Evolutionary conservation across 805 yeast genomes (phyloP).

Genomic region (Ogataea glucozyma): DNA sequence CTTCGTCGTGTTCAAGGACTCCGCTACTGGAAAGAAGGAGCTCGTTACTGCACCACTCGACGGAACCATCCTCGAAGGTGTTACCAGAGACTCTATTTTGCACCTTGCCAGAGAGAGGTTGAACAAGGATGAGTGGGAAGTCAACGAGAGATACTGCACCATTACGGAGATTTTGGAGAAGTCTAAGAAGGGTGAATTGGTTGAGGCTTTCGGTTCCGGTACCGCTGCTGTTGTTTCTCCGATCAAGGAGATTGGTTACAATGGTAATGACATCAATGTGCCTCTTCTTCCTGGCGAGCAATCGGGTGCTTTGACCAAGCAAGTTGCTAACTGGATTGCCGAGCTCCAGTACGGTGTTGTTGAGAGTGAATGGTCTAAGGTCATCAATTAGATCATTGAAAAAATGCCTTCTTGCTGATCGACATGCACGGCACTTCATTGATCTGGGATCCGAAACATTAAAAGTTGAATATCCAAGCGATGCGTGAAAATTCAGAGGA

Average conservation of each 20-base stretch:
- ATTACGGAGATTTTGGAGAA: slow-evolving; percentile 78
- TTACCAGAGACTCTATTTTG: slow-evolving; percentile 88
- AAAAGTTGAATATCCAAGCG: too few species aligned
- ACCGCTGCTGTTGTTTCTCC: slow-evolving; percentile 98
- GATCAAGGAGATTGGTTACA: slow-evolving; percentile 82
- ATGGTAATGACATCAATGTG: slow-evolving; percentile 68
- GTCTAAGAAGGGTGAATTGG: slow-evolving; percentile 76
- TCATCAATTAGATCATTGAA: slow-evolving; percentile 24
- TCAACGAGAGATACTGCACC: slow-evolving; percentile 81
- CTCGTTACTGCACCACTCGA: slow-evolving; percentile 95
- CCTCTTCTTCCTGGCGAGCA: slow-evolving; percentile 82
- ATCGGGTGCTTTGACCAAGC: slow-evolving; percentile 73
- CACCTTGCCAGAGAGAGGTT: slow-evolving; percentile 75
- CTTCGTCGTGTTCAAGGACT: slow-evolving; percentile 79
- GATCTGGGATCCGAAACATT: too few species aligned
- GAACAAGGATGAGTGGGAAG: slow-evolving; percentile 73
- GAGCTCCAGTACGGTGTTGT: slow-evolving; percentile 88
- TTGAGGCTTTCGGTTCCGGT: slow-evolving; percentile 96
- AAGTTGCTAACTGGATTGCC: slow-evolving; percentile 81
- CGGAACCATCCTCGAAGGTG: slow-evolving; percentile 96
- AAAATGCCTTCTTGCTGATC: too few species aligned
- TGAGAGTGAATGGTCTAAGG: slow-evolving; percentile 58
- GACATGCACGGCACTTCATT: neutral
- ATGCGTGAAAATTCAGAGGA: too few species aligned
- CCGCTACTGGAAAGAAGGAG: slow-evolving; percentile 81